phyloP scores from a whole-genome alignment of 352 stramenopile species.

The Globisporangium nagaii region DNA sequence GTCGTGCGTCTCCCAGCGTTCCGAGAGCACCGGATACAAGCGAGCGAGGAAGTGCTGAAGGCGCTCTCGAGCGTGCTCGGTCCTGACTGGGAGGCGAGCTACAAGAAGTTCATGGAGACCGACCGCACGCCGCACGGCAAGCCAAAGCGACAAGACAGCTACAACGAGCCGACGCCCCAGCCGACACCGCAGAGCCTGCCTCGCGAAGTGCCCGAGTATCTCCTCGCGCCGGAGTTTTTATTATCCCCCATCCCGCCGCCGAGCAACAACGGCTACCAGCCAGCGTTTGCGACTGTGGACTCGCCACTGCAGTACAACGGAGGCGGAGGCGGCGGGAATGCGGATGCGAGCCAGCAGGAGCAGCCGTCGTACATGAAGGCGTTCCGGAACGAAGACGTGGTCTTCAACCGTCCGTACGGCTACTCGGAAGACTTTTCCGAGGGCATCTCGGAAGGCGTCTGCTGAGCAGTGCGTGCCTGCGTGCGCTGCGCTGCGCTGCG shows the following conservation, averaged over 20 bases:
- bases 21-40: slow-evolving; percentile 68
- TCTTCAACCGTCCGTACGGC: slow-evolving; percentile 57
- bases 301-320: slow-evolving; percentile 32
- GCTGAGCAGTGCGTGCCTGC: slow-evolving; percentile 30
- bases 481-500: background rate
- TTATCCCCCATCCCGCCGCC: slow-evolving; percentile 35
- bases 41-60: slow-evolving; percentile 81
- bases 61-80: slow-evolving; percentile 76
- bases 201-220: slow-evolving; percentile 29
- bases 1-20: slow-evolving; percentile 74
- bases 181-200: slow-evolving; percentile 18
- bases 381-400: slow-evolving; percentile 55
- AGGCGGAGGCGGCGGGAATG: slow-evolving; percentile 23
- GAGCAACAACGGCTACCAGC: slow-evolving; percentile 27
- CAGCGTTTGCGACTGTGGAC: slow-evolving; percentile 36
- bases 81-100: slow-evolving; percentile 69
- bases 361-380: slow-evolving; percentile 61
- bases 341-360: slow-evolving; percentile 16
- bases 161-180: background rate
- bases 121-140: slow-evolving; percentile 16
- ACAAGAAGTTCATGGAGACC: slow-evolving; percentile 57
- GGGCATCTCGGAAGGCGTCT: slow-evolving; percentile 73
- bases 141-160: slow-evolving; percentile 13
- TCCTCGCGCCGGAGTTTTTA: slow-evolving; percentile 53
- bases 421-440: slow-evolving; percentile 76